Percentiles rank a stretch among this genome's conserved stretches.
These are phyloP conservation scores for Dillenia turbinata DNA, from an alignment of 164 flowering plant species.

Conservation along the genomic window DNA sequence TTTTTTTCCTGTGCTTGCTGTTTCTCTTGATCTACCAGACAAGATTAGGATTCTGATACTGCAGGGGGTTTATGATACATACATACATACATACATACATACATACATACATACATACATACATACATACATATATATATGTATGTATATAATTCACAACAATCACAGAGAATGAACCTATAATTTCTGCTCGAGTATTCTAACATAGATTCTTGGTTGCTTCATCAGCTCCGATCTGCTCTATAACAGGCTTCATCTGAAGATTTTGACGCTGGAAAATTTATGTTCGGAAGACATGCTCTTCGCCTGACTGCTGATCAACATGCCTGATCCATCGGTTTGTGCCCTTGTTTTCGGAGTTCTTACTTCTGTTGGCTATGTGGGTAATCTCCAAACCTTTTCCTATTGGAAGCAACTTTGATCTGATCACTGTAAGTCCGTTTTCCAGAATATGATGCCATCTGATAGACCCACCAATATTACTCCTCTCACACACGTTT, in stretches of 20 bases:
- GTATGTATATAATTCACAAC: no score
- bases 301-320: conserved; percentile 44
- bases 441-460: conserved; percentile 3
- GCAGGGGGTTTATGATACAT: no score
- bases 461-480: neutral
- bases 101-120: no score
- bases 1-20: no score
- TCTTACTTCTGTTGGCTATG: conserved; percentile 21
- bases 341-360: neutral
- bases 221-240: conserved; percentile 11
- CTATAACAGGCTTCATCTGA: conserved; percentile 2
- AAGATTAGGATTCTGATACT: no score
- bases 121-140: no score
- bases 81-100: no score
- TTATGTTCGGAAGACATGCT: conserved; percentile 22
- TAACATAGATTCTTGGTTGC: conserved; percentile 13
- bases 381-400: conserved; percentile 51
- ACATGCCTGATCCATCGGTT: conserved; percentile 24
- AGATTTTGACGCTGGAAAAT: neutral
- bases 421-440: conserved; percentile 6
- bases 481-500: neutral
- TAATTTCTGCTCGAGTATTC: no score
- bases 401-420: conserved; percentile 40
- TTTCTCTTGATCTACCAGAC: no score
- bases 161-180: no score